A percentile compares a stretch with the other conserved stretches of the same genome.
These are phyloP conservation scores for Cryphonectria carpinicola DNA, from an alignment of 2,329 filamentous ascomycete species.

Conservation along the genomic window DNA sequence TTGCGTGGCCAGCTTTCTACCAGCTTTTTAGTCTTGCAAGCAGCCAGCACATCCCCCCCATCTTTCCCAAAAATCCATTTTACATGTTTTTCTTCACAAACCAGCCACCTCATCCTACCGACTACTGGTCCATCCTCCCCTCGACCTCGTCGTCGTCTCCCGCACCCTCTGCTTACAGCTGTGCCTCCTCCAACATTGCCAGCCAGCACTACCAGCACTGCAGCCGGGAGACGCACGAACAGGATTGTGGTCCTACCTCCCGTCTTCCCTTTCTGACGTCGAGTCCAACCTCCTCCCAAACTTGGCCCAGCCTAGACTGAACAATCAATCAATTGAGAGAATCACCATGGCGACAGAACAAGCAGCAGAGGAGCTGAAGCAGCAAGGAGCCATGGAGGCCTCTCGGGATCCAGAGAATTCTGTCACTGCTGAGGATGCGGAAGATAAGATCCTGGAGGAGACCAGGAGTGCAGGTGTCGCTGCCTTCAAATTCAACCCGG, in stretches of 20 bases:
- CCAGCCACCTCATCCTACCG: slow-evolving; percentile 8
- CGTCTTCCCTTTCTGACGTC: neutral
- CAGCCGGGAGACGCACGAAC: neutral
- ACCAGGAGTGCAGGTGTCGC: slow-evolving; percentile 77
- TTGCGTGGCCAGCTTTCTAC: slow-evolving; percentile 12
- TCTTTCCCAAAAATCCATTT: slow-evolving; percentile 8
- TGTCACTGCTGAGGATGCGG: slow-evolving; percentile 71
- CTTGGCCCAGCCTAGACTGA: neutral
- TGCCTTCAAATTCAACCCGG: slow-evolving; percentile 84
- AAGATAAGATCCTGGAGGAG: slow-evolving; percentile 75
- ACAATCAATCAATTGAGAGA: neutral
- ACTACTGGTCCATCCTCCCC: slow-evolving; percentile 4
- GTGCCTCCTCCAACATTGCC: neutral
- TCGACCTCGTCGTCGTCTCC: slow-evolving; percentile 13
- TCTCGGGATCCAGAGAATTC: slow-evolving; percentile 71
- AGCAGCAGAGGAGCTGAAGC: slow-evolving; percentile 68
- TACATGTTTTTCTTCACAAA: slow-evolving; percentile 21
- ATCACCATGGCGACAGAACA: slow-evolving; percentile 38
- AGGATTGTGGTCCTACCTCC: neutral
- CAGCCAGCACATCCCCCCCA: neutral
- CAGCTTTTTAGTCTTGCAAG: slow-evolving; percentile 14
- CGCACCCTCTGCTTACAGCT: slow-evolving; percentile 9
- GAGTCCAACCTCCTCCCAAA: neutral
- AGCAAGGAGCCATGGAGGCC: slow-evolving; percentile 78
- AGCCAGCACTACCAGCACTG: neutral